Conservation (phyloP, 1,284 basidiomycete genomes). For the Chalciporus sp. region DNA sequence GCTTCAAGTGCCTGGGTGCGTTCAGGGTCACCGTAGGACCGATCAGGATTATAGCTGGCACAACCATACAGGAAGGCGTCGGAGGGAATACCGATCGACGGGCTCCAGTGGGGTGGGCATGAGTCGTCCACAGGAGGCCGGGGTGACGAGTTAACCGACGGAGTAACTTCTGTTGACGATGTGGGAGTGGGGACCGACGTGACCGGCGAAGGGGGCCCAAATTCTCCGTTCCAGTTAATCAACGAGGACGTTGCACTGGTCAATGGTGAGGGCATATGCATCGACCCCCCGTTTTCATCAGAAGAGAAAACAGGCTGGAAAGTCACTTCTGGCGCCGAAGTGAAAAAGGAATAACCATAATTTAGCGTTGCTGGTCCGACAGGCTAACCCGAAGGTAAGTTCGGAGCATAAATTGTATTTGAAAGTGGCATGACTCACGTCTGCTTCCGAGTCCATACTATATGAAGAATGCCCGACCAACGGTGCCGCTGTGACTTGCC, state of each 20-base stretch:
- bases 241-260: constrained; percentile 36
- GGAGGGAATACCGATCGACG: background rate
- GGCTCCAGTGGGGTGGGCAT: background rate
- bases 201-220: constrained; percentile 2
- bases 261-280: constrained; percentile 29
- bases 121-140: background rate
- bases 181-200: background rate
- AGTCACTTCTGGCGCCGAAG: constrained; percentile 5
- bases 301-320: background rate
- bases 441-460: background rate
- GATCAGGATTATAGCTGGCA: constrained; percentile 4
- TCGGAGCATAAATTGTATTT: background rate
- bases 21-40: constrained; percentile 21
- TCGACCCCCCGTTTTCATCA: background rate
- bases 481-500: background rate
- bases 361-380: background rate
- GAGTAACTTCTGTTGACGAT: background rate
- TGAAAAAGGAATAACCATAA: constrained; percentile 7
- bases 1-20: constrained; percentile 31
- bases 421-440: constrained; percentile 14
- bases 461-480: constrained; percentile 4
- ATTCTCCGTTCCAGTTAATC: constrained; percentile 32
- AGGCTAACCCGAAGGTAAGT: constrained; percentile 5
- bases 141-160: background rate
- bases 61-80: constrained; percentile 5